These are phyloP conservation scores for Pichia gijzeniarum DNA, from an alignment of 805 yeast species.

Conservation along the genomic window DNA sequence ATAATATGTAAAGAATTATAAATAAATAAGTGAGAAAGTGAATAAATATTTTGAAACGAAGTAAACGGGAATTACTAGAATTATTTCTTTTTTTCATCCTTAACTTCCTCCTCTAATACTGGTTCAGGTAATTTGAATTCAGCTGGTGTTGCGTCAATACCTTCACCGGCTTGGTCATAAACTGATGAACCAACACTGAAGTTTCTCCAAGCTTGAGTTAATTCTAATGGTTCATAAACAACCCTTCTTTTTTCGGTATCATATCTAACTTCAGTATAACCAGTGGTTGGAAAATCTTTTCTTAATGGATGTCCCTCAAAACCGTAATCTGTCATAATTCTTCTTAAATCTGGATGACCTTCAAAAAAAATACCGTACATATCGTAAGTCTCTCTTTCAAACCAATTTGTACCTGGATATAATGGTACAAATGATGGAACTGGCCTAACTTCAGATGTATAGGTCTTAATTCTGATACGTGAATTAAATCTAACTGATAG, in stretches of 20 bases:
- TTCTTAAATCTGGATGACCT: slow-evolving; percentile 83
- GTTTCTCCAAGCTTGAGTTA: slow-evolving; percentile 89
- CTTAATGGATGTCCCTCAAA: slow-evolving; percentile 89
- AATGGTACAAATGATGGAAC: slow-evolving; percentile 74
- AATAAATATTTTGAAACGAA: neutral
- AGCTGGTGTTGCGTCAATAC: slow-evolving; percentile 76
- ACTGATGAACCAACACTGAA: slow-evolving; percentile 82
- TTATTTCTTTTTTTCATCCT: slow-evolving; percentile 10
- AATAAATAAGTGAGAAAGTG: neutral
- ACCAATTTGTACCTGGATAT: slow-evolving; percentile 83
- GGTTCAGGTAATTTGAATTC: slow-evolving; percentile 78
- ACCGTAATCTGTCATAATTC: slow-evolving; percentile 88
- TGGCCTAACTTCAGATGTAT: slow-evolving; percentile 74
- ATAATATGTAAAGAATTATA: neutral
- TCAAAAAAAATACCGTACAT: slow-evolving; percentile 83
- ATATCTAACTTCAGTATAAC: slow-evolving; percentile 84
- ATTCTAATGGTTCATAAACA: slow-evolving; percentile 83
- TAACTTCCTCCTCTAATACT: slow-evolving; percentile 51
- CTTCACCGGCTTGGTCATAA: slow-evolving; percentile 90
- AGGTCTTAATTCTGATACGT: slow-evolving; percentile 82
- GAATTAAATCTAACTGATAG: slow-evolving; percentile 79
- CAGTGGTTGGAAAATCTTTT: slow-evolving; percentile 90
- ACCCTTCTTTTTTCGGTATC: slow-evolving; percentile 88
- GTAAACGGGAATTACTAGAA: neutral
- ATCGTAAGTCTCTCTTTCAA: slow-evolving; percentile 84